phyloP scores from a whole-genome alignment of 495 filamentous ascomycete genomes.

The Penicillium cataractarum region DNA sequence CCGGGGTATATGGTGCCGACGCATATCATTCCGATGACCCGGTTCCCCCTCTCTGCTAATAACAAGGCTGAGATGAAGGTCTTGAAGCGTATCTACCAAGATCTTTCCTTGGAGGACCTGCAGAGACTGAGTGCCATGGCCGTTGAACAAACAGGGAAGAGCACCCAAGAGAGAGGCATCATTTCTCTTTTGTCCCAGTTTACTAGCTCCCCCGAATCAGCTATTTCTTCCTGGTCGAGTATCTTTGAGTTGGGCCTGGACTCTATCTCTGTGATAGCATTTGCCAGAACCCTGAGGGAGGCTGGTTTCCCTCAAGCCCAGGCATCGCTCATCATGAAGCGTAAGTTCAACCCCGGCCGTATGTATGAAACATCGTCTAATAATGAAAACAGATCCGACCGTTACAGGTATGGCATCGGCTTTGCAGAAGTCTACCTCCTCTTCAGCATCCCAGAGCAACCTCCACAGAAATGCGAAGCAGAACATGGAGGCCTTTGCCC shows the following conservation, averaged over 20 bases:
- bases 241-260: slow-evolving; percentile 84
- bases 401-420: slow-evolving; percentile 51
- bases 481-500: slow-evolving; percentile 58
- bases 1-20: slow-evolving; percentile 60
- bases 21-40: slow-evolving; percentile 48
- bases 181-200: slow-evolving; percentile 54
- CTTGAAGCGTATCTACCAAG: slow-evolving; percentile 56
- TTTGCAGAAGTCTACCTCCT: slow-evolving; percentile 28
- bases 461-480: slow-evolving; percentile 52
- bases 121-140: slow-evolving; percentile 52
- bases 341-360: slow-evolving; percentile 31
- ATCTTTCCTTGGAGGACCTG: slow-evolving; percentile 55
- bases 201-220: slow-evolving; percentile 39
- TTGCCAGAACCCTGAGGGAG: slow-evolving; percentile 57
- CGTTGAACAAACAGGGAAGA: slow-evolving; percentile 35
- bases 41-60: slow-evolving; percentile 43
- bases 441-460: slow-evolving; percentile 24
- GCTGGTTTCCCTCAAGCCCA: slow-evolving; percentile 58
- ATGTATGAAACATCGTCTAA: slow-evolving; percentile 12
- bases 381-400: slow-evolving; percentile 47
- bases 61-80: slow-evolving; percentile 56
- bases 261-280: slow-evolving; percentile 74
- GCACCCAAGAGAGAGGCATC: slow-evolving; percentile 49
- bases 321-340: slow-evolving; percentile 66
- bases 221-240: slow-evolving; percentile 59